Evolutionary conservation across 345 rosid genomes (phyloP).

Genomic region (Kandelia obovata): DNA sequence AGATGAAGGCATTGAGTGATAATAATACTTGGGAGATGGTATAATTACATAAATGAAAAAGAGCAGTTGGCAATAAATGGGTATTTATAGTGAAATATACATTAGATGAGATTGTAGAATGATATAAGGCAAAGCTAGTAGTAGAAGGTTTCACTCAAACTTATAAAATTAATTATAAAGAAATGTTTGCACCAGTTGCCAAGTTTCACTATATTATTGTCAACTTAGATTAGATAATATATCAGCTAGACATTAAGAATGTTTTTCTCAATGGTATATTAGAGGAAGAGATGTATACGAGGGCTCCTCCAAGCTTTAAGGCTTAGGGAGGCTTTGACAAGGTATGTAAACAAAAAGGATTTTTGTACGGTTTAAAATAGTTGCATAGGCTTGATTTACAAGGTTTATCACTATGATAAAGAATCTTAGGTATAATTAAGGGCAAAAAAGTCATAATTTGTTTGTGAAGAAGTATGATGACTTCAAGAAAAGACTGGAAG

Average conservation of each 20-base stretch:
- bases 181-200: neutral
- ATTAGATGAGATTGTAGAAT: neutral
- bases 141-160: neutral
- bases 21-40: neutral
- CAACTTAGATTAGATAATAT: neutral
- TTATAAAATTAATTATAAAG: neutral
- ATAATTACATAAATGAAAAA: neutral
- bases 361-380: neutral
- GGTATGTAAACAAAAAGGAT: neutral
- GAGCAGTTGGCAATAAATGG: neutral
- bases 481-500: neutral
- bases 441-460: neutral
- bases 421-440: neutral
- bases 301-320: neutral
- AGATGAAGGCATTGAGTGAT: neutral
- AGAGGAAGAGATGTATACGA: neutral
- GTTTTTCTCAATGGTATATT: neutral
- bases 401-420: neutral
- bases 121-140: neutral
- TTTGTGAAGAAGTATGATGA: neutral
- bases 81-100: neutral
- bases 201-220: neutral
- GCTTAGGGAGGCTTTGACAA: neutral
- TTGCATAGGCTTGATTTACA: neutral
- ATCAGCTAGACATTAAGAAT: neutral